Evolutionary conservation across 345 rosid species (phyloP).

Genomic region (Garcia nutans): DNA sequence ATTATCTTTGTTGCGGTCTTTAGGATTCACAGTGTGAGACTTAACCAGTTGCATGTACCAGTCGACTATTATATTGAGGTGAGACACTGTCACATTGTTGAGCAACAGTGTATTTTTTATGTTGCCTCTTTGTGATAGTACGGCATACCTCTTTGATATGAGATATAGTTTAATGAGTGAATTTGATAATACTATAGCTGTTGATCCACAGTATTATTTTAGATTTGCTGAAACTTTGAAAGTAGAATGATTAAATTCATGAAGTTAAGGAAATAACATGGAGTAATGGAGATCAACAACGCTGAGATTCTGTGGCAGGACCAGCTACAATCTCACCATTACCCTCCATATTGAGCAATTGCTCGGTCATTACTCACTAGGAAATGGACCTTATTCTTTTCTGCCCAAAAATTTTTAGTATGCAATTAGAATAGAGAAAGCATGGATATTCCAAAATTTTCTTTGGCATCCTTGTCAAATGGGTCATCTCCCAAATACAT

Average conservation of each 20-base stretch:
- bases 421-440: conserved; percentile 42
- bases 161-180: conserved; percentile 10
- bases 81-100: conserved; percentile 27
- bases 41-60: conserved; percentile 20
- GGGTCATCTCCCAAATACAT: conserved; percentile 52
- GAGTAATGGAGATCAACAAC: conserved; percentile 10
- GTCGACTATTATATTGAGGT: conserved; percentile 24
- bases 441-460: conserved; percentile 42
- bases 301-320: conserved; percentile 10
- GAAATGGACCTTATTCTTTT: conserved; percentile 15
- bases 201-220: neutral
- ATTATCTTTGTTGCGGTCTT: neutral
- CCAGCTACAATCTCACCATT: conserved; percentile 15
- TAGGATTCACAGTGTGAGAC: conserved; percentile 9
- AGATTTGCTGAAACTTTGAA: conserved; percentile 5
- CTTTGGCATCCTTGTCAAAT: conserved; percentile 49
- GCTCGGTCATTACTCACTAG: neutral
- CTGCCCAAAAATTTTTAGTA: conserved; percentile 5
- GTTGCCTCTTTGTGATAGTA: conserved; percentile 41
- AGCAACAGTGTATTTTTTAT: conserved; percentile 33
- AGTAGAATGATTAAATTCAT: conserved; percentile 1
- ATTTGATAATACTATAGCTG: neutral
- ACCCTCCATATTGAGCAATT: conserved; percentile 19
- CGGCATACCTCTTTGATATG: conserved; percentile 23
- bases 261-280: neutral